Evolutionary conservation across 352 stramenopile genomes (phyloP).

Genomic region (Pythium phragmiticola): DNA sequence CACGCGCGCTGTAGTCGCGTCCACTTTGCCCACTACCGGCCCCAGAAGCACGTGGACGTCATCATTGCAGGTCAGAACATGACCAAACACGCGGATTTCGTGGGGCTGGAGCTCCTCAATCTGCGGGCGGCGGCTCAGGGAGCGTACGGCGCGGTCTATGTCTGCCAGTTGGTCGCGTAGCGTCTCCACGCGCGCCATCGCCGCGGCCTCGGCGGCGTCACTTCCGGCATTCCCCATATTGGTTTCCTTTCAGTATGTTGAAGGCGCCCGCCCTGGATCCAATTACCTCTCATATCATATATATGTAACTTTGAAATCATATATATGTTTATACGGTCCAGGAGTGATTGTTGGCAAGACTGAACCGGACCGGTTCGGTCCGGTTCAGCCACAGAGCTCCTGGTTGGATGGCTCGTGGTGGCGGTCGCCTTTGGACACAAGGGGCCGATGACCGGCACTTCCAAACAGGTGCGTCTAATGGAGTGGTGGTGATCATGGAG

Average conservation of each 20-base stretch:
- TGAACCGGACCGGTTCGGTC: constrained; percentile 17
- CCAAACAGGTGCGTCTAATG: constrained; percentile 27
- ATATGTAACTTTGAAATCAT: constrained; percentile 1
- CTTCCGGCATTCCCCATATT: constrained; percentile 53
- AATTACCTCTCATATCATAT: constrained; percentile 6
- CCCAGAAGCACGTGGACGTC: constrained; percentile 56
- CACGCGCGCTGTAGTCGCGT: constrained; percentile 44
- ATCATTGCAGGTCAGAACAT: constrained; percentile 19
- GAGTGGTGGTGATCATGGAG: not conserved
- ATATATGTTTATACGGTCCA: constrained; percentile 19
- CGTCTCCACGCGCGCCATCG: constrained; percentile 23
- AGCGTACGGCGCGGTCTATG: constrained; percentile 40
- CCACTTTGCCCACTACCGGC: constrained; percentile 68
- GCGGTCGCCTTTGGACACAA: not conserved
- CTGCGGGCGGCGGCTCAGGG: constrained; percentile 25
- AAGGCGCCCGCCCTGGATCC: not conserved
- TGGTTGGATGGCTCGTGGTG: constrained; percentile 21
- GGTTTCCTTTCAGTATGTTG: not conserved
- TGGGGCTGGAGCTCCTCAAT: constrained; percentile 30
- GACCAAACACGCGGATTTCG: constrained; percentile 30
- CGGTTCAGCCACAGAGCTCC: not conserved
- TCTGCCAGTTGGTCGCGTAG: constrained; percentile 50
- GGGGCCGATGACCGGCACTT: constrained; percentile 18
- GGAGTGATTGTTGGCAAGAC: not conserved
- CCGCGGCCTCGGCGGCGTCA: constrained; percentile 32